Base-by-base conservation (phyloP, 2,329 filamentous ascomycete genomes). In the Aspergillus ochraceoroseus region DNA sequence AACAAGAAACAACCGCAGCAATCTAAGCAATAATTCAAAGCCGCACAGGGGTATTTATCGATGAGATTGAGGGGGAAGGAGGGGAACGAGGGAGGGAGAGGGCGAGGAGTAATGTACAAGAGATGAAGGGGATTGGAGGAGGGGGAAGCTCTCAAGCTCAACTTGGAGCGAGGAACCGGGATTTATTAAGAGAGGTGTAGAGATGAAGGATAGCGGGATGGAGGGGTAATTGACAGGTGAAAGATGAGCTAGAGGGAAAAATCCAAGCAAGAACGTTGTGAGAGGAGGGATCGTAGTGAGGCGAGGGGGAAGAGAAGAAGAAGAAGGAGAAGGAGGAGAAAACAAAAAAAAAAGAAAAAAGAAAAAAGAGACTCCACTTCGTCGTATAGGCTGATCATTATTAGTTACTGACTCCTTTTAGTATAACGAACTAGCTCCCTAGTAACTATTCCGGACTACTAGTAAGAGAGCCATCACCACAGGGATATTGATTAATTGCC, bases 51-150 rank as follows among this genome's bases (percentile, higher is more conserved):
- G 39, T 44, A 47, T 49, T 28, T 26, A 25, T 40, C 20, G 20
- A 22, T 5, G 20, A 22, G 20, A 9, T 5, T 5, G 20, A 22
- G 20, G 20, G 20, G 20, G 20, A 22, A 9, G 20, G 20, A 9
- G 20, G 9, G 20, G 20, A 9, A 22, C 5, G 9, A 22, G 20
- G n/a, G n/a, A n/a, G n/a, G n/a, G n/a, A 40, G 31, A 38, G 14
- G 19, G 22, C 14, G 38, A 44, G 12, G 25, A 26, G 34, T 50
- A 49, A 43, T 50, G 38, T 50, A 50, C 46, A 49, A 34, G 19
- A 32, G 34, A 32, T 36, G 32, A 31, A 36, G 23, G 19, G 31
- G 31, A 36, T 22, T 22, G 32, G 26, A 31, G 27, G 27, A 26
- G 39, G 32, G 26, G 25, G 27, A 23, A 26, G 39, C 30, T 46